These are phyloP conservation scores for Podila clonocystis DNA, from an alignment of 192 early-diverging fungal genomes.

Conservation along the genomic window DNA sequence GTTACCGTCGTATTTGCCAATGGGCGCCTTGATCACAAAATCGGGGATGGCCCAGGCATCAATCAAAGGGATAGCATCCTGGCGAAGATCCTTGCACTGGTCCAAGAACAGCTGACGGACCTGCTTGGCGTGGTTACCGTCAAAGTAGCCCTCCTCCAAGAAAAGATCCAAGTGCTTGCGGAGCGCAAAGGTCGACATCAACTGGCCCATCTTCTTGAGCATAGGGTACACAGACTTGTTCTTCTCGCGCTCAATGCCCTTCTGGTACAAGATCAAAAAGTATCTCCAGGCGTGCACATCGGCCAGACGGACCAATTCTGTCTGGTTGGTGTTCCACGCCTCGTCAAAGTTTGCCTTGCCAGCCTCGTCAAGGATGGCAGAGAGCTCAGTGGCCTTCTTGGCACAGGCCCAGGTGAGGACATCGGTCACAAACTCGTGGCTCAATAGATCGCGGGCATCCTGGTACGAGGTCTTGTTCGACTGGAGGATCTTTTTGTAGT, in stretches of 20 bases:
- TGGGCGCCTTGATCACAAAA: conserved; percentile 66
- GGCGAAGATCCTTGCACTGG: conserved; percentile 56
- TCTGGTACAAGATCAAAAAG: conserved; percentile 39
- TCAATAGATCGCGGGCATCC: conserved; percentile 50
- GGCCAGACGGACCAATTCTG: conserved; percentile 41
- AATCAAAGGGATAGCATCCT: conserved; percentile 59
- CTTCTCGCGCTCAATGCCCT: conserved; percentile 41
- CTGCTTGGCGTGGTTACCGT: conserved; percentile 49
- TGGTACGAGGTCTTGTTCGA: conserved; percentile 35
- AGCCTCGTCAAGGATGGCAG: conserved; percentile 19
- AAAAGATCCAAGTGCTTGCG: conserved; percentile 54
- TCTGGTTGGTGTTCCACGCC: conserved; percentile 51
- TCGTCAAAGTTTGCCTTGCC: conserved; percentile 29
- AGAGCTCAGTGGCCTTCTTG: conserved; percentile 45
- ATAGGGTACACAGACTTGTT: conserved; percentile 41
- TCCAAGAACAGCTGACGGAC: conserved; percentile 54
- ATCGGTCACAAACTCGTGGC: conserved; percentile 47
- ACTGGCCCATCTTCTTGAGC: conserved; percentile 51
- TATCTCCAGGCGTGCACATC: conserved; percentile 52
- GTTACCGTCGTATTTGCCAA: conserved; percentile 67
- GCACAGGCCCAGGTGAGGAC: conserved; percentile 53
- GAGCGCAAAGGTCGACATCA: conserved; percentile 57
- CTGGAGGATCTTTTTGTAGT: conserved; percentile 44
- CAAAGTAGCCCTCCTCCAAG: conserved; percentile 62
- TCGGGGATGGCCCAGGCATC: conserved; percentile 68